Conservation (phyloP, 306 rosid genomes). For the Trifolium pratense region DNA sequence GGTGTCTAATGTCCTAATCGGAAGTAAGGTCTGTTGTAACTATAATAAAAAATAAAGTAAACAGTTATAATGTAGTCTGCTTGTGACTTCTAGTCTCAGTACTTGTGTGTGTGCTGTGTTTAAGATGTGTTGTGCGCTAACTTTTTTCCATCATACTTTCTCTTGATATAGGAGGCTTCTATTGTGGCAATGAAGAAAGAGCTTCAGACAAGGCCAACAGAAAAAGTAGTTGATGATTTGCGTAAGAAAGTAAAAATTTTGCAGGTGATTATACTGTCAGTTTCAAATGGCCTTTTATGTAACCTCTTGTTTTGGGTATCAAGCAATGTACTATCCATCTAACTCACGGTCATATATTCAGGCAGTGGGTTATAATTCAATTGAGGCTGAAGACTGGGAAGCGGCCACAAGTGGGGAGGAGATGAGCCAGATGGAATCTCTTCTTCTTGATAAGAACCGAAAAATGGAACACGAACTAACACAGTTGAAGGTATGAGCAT, state of each 20-base stretch:
- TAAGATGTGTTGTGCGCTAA: slow-evolving; percentile 2
- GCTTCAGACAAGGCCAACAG: slow-evolving; percentile 84
- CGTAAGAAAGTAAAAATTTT: slow-evolving; percentile 89
- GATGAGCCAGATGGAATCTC: slow-evolving; percentile 99
- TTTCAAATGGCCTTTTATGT: slow-evolving; percentile 20
- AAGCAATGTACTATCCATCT: slow-evolving; percentile 26
- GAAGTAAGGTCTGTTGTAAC: background rate
- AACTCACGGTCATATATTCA: slow-evolving; percentile 46
- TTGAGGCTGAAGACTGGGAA: slow-evolving; percentile 99
- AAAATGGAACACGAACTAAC: slow-evolving; percentile 97
- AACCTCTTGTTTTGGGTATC: slow-evolving; percentile 26
- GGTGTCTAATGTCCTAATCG: slow-evolving; percentile 2
- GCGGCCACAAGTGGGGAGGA: slow-evolving; percentile 96
- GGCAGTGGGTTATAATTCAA: slow-evolving; percentile 98
- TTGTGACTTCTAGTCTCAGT: background rate
- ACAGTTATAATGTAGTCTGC: slow-evolving; percentile 15
- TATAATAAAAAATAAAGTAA: background rate
- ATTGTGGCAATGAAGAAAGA: slow-evolving; percentile 86
- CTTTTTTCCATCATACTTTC: slow-evolving; percentile 32
- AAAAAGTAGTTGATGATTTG: slow-evolving; percentile 81
- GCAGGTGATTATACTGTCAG: slow-evolving; percentile 64
- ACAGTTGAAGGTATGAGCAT: slow-evolving; percentile 73
- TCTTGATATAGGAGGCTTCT: slow-evolving; percentile 66
- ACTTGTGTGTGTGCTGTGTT: background rate
- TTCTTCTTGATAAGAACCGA: slow-evolving; percentile 97